These are phyloP conservation scores for Cryptococcus sp. DNA, from an alignment of 1,284 basidiomycete species.

Conservation along the genomic window DNA sequence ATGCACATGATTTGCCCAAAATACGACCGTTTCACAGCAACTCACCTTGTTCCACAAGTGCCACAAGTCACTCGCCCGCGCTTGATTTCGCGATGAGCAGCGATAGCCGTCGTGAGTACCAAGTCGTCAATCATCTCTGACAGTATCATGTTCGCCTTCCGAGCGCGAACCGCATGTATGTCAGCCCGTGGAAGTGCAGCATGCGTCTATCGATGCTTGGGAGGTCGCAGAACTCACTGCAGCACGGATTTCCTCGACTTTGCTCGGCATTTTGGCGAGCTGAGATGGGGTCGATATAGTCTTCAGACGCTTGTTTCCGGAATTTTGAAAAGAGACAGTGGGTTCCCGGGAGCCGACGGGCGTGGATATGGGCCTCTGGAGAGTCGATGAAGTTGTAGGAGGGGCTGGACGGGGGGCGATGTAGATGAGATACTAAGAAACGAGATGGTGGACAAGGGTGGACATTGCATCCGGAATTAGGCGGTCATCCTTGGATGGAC, in stretches of 20 bases:
- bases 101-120: constrained; percentile 34
- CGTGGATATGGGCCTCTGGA: too few species aligned
- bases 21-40: neutral
- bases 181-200: neutral
- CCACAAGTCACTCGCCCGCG: constrained; percentile 35
- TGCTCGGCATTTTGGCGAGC: too few species aligned
- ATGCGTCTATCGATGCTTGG: neutral
- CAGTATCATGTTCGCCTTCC: constrained; percentile 33
- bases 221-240: neutral
- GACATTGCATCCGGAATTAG: too few species aligned
- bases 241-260: neutral
- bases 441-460: too few species aligned
- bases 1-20: neutral
- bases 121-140: constrained; percentile 39
- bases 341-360: too few species aligned
- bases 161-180: neutral
- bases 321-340: too few species aligned
- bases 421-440: too few species aligned
- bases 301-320: too few species aligned
- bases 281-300: too few species aligned
- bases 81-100: constrained; percentile 44
- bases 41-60: constrained; percentile 39
- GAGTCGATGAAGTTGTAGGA: too few species aligned
- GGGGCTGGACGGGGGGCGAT: too few species aligned
- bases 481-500: too few species aligned